Evolutionary conservation across 805 yeast genomes (phyloP).

Genomic region (Pichia scutulata): DNA sequence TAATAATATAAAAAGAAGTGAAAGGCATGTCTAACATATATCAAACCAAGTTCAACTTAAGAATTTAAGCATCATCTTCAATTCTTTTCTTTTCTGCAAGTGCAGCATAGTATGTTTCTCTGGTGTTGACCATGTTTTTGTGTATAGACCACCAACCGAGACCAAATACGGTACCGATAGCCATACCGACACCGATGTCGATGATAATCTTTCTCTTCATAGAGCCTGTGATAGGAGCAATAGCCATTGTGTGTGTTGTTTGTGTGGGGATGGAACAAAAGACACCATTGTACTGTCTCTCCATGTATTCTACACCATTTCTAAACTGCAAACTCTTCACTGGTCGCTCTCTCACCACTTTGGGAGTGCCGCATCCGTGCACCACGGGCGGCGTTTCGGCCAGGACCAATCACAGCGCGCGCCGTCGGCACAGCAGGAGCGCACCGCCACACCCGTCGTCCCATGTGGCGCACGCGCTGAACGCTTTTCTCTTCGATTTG

Average conservation of each 20-base stretch:
- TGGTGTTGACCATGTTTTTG: constrained; percentile 58
- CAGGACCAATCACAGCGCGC: constrained; percentile 1
- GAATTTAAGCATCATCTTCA: constrained; percentile 34
- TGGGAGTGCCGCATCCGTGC: neutral
- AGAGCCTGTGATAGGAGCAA: constrained; percentile 81
- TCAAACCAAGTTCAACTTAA: neutral
- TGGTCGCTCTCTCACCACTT: neutral
- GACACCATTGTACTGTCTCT: no score
- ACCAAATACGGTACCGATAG: constrained; percentile 41
- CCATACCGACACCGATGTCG: constrained; percentile 60
- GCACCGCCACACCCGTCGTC: neutral
- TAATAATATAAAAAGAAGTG: neutral
- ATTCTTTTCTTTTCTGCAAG: constrained; percentile 67
- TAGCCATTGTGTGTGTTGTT: constrained; percentile 42
- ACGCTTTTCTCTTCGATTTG: no score
- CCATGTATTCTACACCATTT: no score
- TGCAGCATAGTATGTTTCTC: constrained; percentile 81
- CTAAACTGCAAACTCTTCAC: neutral
- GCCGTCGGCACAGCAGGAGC: neutral
- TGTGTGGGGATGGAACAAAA: neutral
- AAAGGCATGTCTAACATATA: neutral
- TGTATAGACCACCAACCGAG: constrained; percentile 81
- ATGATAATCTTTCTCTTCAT: constrained; percentile 73
- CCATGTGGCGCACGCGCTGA: neutral
- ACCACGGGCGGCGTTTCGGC: neutral